These are phyloP conservation scores for Coccomyxa subellipsoidea DNA, from an alignment of 163 green algal genomes.

Conservation along the genomic window DNA sequence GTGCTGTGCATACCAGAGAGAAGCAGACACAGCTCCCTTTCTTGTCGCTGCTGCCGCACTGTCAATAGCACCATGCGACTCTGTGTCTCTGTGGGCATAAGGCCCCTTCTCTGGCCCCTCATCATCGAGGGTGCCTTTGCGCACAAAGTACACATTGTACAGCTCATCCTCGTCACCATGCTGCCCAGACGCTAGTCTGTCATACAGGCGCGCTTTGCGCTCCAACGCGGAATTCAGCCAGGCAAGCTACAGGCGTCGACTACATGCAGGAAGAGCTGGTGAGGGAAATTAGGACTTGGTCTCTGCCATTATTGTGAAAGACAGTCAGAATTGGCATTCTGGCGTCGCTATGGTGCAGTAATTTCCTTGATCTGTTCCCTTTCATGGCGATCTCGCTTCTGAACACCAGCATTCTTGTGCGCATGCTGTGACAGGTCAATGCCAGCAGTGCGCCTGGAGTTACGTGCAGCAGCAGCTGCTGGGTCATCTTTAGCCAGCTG, in stretches of 20 bases:
- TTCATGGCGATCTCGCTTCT: conserved; percentile 2
- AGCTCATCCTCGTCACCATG: conserved; percentile 21
- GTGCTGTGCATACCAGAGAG: neutral
- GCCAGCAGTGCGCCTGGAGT: neutral
- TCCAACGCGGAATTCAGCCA: conserved; percentile 19
- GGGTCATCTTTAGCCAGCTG: neutral
- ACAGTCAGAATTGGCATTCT: no score
- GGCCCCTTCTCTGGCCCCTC: neutral
- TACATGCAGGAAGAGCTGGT: neutral
- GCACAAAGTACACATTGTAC: conserved; percentile 31
- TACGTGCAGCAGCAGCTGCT: neutral
- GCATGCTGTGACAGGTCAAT: neutral
- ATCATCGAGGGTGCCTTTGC: conserved; percentile 1
- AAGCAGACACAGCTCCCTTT: neutral
- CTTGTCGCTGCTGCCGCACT: neutral
- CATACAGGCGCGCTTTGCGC: conserved; percentile 26
- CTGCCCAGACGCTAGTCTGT: conserved; percentile 10
- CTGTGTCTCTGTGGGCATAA: neutral
- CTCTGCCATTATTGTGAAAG: neutral
- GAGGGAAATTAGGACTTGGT: no score
- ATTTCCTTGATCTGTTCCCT: conserved; percentile 15
- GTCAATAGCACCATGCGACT: neutral
- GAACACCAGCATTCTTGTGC: conserved; percentile 19
- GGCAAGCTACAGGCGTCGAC: conserved; percentile 15
- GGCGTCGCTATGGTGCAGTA: no score